Base-by-base conservation (phyloP, 1,139 yeast genomes). In the Zygosaccharomyces pseudobailii region DNA sequence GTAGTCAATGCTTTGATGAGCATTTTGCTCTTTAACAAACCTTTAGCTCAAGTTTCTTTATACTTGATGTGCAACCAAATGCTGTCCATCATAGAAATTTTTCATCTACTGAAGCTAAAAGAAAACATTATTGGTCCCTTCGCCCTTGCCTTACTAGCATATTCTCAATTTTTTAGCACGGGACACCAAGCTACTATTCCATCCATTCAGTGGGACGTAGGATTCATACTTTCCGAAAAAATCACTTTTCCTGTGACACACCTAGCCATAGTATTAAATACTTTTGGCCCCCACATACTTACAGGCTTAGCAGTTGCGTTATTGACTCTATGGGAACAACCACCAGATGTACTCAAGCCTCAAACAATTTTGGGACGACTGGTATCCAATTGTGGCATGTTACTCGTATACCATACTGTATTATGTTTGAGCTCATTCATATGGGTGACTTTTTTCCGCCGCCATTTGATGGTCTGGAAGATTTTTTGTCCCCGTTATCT, bases 381-480 rank as follows among this genome's bases (percentile, higher is more conserved):
- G 8, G 82, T 82, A n/a, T 85, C 87, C 31, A 83, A 82, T 57
- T 76, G 82, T 50, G 83, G 90, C 10, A 77, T 87, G 7, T 66
- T 84, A 46, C 59, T 87, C 35, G 75, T 87, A 3, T 88, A 89
- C 60, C 88, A 87, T 55, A 76, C 87, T 10, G 71, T 84, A 27
- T 71, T 87, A 9, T 80, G 95, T 31, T 66, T 87, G 46, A 78
- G 87, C 42, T 79, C 94, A 36, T 79, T 88, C 63, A 70, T 87
- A 3, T 89, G 89, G 74, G 90, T 96, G 0, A 83, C 92, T 22
- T 80, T 84, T 60, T 87, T 92, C 65, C 78, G 96, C 63, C 77
- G 99, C 55, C 99, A 94, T 69, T 75, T 94, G 59, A 94, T 94
- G 98, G 96, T 94, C 31, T 94, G 98, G 98, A 94, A 94, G 71